Base-by-base conservation (phyloP, 257 asterid genomes). In the Ilex asprella region DNA sequence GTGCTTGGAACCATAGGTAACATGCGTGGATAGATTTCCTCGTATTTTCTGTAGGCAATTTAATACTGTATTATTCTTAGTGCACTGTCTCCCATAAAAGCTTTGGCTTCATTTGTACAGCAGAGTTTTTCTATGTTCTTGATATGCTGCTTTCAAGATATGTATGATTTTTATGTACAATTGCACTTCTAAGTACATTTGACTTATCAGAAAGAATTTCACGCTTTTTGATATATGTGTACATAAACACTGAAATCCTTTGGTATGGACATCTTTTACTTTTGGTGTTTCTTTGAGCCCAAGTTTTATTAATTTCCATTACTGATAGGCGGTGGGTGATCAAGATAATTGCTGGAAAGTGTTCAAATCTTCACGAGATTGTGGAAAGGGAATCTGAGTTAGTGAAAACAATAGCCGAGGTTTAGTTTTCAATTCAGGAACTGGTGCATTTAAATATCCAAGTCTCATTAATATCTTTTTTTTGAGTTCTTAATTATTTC, bases 1-100 rank as follows among this genome's bases (percentile, higher is more conserved):
- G 85, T 64, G 87, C 99, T 55, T 92, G 99, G 99, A 90, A 81
- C 84, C 99, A 92, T 72, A 78, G 95, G 97, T 90, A 70, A 56
- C 51, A 39, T 64, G 30, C 56, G 14, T 63, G 9, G 47, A 52
- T 30, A 16, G 49, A 53, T 71, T 32, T 59, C 65, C 66, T 12
- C 62, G 8, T 43, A 72, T 66, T 29, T 29, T 44, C 46, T 16
- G n/a, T 46, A 16, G n/a, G 49, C 15, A 10, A 5, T 39, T 14
- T 55, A 53, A 53, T 53, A 31, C 5, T 53, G 5, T 15, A 53
- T 10, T 53, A 4, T 53, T 53, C 1, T 53, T 53, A 14, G 57
- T 0, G 11, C 30, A 3, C 1, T 53, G 52, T 46, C 12, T 2
- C 52, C 6, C 15, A 53, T 3, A 49, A 53, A 53, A 53, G 30